These are phyloP conservation scores for Phalaenopsis equestris DNA, from an alignment of 106 monocot species.

Conservation along the genomic window DNA sequence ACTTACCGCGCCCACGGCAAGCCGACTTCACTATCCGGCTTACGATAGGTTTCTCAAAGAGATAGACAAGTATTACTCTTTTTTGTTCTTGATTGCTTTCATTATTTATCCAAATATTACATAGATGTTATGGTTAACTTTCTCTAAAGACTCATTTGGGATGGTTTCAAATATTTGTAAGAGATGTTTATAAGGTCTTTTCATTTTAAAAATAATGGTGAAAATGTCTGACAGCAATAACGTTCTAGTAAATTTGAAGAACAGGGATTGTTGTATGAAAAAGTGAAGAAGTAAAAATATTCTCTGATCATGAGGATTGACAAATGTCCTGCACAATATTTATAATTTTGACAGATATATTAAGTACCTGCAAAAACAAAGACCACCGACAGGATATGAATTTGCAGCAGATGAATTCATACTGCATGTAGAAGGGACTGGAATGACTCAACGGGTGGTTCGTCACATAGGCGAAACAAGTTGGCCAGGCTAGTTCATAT, in stretches of 20 bases:
- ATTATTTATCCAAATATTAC: background rate
- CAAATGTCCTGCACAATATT: background rate
- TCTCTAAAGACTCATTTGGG: no score
- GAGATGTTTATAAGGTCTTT: no score
- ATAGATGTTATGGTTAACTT: background rate
- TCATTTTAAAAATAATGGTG: no score
- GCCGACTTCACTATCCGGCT: constrained; percentile 71
- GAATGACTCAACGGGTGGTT: constrained; percentile 65
- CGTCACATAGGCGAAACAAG: constrained; percentile 72
- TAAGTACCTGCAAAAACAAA: constrained; percentile 44
- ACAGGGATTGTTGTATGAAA: no score
- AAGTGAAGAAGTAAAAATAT: no score
- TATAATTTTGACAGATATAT: constrained; percentile 32
- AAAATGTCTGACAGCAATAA: no score
- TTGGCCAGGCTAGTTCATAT: constrained; percentile 61
- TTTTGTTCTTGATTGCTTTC: background rate
- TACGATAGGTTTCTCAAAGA: constrained; percentile 86
- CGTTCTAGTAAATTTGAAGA: no score
- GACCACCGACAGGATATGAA: constrained; percentile 54
- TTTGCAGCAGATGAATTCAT: constrained; percentile 75
- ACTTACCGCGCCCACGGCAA: constrained; percentile 56
- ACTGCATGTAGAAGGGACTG: constrained; percentile 78
- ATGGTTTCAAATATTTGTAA: no score
- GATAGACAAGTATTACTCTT: constrained; percentile 52
- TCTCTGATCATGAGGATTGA: background rate